Evolutionary conservation across 148 eudicot genomes (phyloP).

Genomic region (Chenopodium suecicum): DNA sequence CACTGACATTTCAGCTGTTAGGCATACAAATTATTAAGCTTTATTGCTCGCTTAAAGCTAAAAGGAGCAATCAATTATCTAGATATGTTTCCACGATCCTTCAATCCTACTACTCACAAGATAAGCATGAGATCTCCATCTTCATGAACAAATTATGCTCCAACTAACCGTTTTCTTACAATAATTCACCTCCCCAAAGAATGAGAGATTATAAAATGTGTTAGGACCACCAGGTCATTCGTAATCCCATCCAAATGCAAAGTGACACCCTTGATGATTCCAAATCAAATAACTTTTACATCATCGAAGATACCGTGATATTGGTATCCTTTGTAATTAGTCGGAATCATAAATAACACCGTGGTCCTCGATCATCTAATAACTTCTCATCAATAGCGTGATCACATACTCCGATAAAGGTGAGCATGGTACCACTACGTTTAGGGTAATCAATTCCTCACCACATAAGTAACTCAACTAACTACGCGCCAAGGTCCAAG

Average conservation of each 20-base stretch:
- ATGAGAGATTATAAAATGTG: background rate
- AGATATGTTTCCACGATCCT: background rate
- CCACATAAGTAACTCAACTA: background rate
- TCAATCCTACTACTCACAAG: too few relatives aligned
- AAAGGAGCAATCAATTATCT: background rate
- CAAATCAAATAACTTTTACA: background rate
- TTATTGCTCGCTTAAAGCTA: background rate
- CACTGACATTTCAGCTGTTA: background rate
- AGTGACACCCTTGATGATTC: background rate
- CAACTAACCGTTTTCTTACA: background rate
- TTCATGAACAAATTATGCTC: background rate
- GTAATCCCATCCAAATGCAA: background rate
- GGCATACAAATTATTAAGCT: background rate
- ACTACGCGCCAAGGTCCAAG: background rate
- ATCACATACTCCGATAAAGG: too few relatives aligned
- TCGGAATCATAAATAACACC: background rate
- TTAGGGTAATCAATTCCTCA: background rate
- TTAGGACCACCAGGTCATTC: background rate
- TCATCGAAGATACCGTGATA: background rate
- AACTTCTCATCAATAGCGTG: background rate
- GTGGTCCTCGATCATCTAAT: background rate
- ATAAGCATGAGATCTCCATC: background rate
- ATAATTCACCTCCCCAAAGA: background rate
- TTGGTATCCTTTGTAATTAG: background rate
- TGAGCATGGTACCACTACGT: too few relatives aligned